Evolutionary conservation across 148 eudicot species (phyloP).

Genomic region (Selenicereus undatus): DNA sequence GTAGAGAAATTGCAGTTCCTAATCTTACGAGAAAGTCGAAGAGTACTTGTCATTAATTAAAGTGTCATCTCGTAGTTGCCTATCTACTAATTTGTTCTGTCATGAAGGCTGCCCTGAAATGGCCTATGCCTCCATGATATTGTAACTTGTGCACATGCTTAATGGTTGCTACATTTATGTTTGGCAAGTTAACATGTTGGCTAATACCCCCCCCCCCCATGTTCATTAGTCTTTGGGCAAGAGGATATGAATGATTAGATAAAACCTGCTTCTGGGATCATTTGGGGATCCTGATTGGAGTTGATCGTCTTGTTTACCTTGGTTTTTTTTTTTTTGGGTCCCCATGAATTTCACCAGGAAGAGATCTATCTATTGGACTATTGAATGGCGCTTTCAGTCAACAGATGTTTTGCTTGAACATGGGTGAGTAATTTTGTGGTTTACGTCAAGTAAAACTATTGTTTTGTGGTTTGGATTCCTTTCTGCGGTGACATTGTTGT

Average conservation of each 20-base stretch:
- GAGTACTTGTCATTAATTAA: background rate
- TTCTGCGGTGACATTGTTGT: background rate
- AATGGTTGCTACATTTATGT: background rate
- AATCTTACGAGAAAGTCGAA: background rate
- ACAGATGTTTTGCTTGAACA: slow-evolving; percentile 79
- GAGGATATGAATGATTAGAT: background rate
- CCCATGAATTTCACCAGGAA: slow-evolving; percentile 43
- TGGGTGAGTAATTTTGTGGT: slow-evolving; percentile 45
- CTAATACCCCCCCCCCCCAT: background rate
- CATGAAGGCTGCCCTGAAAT: background rate
- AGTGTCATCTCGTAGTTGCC: background rate
- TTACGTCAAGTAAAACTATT: background rate
- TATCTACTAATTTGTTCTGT: background rate
- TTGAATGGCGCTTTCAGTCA: slow-evolving; percentile 92
- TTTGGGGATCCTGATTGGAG: background rate
- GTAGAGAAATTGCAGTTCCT: background rate
- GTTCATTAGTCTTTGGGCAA: background rate
- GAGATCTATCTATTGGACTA: slow-evolving; percentile 75
- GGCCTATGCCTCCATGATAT: background rate
- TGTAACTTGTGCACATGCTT: no score
- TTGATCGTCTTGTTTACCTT: slow-evolving; percentile 1
- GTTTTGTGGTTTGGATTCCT: background rate
- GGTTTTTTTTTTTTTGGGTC: background rate
- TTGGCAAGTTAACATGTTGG: background rate
- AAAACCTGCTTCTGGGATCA: background rate